Evolutionary conservation across 2,329 filamentous ascomycete genomes (phyloP).

Genomic region (Periglandula ipomoeae): DNA sequence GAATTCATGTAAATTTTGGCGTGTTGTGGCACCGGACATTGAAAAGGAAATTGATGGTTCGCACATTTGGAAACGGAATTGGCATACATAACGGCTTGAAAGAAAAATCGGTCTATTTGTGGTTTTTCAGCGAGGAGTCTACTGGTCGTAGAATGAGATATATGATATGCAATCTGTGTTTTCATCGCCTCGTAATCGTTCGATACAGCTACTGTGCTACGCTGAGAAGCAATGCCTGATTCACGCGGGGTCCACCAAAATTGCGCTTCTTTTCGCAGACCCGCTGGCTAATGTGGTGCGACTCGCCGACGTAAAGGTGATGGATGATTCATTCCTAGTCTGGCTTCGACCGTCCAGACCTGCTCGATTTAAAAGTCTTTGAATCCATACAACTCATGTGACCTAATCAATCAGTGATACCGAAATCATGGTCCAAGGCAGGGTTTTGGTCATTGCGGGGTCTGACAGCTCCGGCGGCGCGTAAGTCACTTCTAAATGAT

Average conservation of each 20-base stretch:
- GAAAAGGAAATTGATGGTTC: not conserved
- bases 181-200: not conserved
- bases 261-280: not conserved
- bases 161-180: not conserved
- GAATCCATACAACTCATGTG: not conserved
- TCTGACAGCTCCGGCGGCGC: slow-evolving; percentile 89
- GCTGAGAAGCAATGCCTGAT: no score
- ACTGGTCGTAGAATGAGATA: not conserved
- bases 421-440: slow-evolving; percentile 27
- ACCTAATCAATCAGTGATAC: not conserved
- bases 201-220: no score
- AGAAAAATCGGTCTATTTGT: slow-evolving; percentile 1
- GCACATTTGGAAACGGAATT: slow-evolving; percentile 5
- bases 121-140: slow-evolving; percentile 11
- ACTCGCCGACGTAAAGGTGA: not conserved
- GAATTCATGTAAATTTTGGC: not conserved
- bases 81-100: not conserved
- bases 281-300: not conserved
- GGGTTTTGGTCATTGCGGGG: slow-evolving; percentile 75
- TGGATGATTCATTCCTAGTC: not conserved
- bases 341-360: not conserved
- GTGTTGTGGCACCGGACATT: not conserved
- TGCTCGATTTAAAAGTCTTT: not conserved
- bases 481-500: slow-evolving; percentile 42
- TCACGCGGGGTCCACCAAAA: not conserved